phyloP scores from a whole-genome alignment of 1,284 basidiomycete species.

The Inonotus hispidus region DNA sequence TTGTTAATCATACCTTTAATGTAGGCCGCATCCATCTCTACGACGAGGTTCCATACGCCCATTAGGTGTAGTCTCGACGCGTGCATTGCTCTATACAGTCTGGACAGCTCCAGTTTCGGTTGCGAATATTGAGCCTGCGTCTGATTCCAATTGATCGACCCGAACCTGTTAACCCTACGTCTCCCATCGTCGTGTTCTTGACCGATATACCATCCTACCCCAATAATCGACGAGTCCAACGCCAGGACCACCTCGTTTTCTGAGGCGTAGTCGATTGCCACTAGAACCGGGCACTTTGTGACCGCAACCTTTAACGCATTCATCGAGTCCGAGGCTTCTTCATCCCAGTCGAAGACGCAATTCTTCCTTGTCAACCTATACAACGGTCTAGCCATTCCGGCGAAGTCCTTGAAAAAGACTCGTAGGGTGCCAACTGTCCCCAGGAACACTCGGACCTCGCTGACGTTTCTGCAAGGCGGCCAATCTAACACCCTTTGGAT shows the following conservation, averaged over 20 bases:
- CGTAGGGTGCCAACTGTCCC: conserved; percentile 25
- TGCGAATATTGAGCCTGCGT: too few relatives aligned
- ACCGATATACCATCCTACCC: conserved; percentile 25
- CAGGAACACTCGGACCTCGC: conserved; percentile 29
- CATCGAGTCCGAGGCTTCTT: neutral
- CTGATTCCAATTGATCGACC: too few relatives aligned
- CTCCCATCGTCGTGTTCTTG: too few relatives aligned
- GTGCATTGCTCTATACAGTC: too few relatives aligned
- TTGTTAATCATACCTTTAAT: too few relatives aligned
- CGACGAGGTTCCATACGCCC: too few relatives aligned
- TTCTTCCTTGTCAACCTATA: neutral
- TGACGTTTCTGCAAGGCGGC: conserved; percentile 11
- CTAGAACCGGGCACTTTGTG: conserved; percentile 21
- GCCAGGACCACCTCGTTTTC: conserved; percentile 28
- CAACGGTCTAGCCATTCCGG: conserved; percentile 24
- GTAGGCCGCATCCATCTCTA: too few relatives aligned
- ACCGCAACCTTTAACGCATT: conserved; percentile 26
- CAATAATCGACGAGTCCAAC: conserved; percentile 36
- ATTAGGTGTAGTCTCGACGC: too few relatives aligned
- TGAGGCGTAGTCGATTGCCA: conserved; percentile 30
- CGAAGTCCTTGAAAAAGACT: conserved; percentile 29
- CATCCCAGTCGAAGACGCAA: neutral
- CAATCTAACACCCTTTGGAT: neutral
- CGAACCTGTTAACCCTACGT: too few relatives aligned
- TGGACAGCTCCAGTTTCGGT: too few relatives aligned